Evolutionary conservation across 108 stramenopile genomes (phyloP), one percentile per base, ranked within the genome.

Genomic region (Phaeodactylum tricornutum): DNA sequence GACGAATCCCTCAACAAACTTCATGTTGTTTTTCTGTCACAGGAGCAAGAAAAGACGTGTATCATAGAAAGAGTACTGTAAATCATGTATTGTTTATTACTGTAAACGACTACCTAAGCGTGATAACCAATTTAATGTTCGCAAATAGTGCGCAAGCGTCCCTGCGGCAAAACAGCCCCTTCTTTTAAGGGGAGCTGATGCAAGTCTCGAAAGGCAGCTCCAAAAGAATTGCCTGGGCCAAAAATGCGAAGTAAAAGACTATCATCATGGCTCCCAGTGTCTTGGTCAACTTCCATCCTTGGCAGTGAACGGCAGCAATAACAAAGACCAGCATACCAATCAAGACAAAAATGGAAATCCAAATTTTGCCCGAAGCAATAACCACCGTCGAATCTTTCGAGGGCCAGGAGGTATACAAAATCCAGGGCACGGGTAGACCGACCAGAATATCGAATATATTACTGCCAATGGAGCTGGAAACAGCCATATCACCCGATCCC

Each of bases 401-500:
- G 15, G 60, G 63, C 55, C 47, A 63, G 22, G 57, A 40, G 14
- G 71, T 77, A 60, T 56, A 88, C 23, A 68, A 33, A 24, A 88
- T 53, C 87, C 87, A 88, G 15, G 87, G 87, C 46, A 88, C 25
- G 3, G 81, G 81, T 28, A 88, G 54, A 34, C 87, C 87, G 11
- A 88, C 82, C 8, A 75, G 57, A 33, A 88, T 81, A 66, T 88
- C 82, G 50, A 88, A 88, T 29, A 84, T 84, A 48, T 88, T 88
- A 36, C 75, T 77, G 30, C 87, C 81, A 61, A 88, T 76, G 17
- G 77, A 76, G 12, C 67, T 72, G 20, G 81, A 84, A 21, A 91
- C 89, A 14, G 89, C 89, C 81, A 86, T 86, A 56, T 91, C 81
- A 19, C 89, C 89, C 40, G 77, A 61, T 25, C 89, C 89, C 65